Conservation (phyloP, 164 flowering plant genomes). For the Nymphaea colorata region DNA sequence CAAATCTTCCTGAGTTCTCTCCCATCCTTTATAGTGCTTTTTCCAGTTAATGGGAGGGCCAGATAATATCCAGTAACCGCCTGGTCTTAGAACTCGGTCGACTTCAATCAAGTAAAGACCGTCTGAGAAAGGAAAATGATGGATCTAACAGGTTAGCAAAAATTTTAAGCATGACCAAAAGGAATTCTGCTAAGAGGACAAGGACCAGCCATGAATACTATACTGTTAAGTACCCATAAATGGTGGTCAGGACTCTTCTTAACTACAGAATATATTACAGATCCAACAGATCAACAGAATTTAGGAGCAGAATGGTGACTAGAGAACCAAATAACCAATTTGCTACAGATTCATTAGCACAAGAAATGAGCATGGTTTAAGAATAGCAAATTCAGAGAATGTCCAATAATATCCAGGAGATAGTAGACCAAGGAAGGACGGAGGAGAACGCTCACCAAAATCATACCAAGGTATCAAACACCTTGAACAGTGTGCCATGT, state of each 20-base stretch:
- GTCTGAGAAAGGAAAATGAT: slow-evolving; percentile 27
- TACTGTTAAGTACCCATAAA: no score
- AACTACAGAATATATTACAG: no score
- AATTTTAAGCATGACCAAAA: not conserved
- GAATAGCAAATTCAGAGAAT: no score
- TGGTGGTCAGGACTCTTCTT: no score
- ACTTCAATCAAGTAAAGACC: slow-evolving; percentile 83
- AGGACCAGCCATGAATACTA: no score
- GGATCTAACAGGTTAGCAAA: not conserved
- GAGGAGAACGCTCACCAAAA: slow-evolving; percentile 35
- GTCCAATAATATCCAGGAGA: no score
- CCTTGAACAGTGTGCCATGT: slow-evolving; percentile 97
- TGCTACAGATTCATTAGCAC: no score
- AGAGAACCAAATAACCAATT: no score
- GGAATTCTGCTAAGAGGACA: no score
- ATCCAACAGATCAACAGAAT: no score
- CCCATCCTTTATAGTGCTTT: slow-evolving; percentile 95
- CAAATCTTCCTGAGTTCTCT: slow-evolving; percentile 80
- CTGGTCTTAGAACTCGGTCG: slow-evolving; percentile 87
- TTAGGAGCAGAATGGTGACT: no score
- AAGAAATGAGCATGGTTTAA: no score
- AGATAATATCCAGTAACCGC: slow-evolving; percentile 98
- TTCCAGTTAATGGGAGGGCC: slow-evolving; percentile 95
- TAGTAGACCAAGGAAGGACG: not conserved
- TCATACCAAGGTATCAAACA: slow-evolving; percentile 89